These are phyloP conservation scores for Pythium chondricola DNA, from an alignment of 352 stramenopile species.

Conservation along the genomic window DNA sequence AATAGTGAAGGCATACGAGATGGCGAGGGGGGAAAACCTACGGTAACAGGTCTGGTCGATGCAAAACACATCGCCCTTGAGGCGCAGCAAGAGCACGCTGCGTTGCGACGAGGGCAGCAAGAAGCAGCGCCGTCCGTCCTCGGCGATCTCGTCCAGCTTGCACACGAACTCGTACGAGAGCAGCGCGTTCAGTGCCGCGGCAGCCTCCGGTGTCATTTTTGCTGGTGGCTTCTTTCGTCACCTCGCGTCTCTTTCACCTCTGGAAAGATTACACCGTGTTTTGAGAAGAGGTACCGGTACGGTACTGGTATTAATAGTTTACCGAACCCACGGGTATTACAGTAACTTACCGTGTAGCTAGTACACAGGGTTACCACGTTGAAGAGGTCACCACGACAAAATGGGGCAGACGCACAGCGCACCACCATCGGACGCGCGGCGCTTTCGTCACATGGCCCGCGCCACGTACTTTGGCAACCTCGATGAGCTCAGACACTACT, in stretches of 20 bases:
- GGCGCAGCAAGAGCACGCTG: slow-evolving; percentile 64
- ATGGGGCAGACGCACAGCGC: slow-evolving; percentile 63
- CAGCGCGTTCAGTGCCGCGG: slow-evolving; percentile 23
- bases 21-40: slow-evolving; percentile 16
- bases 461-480: slow-evolving; percentile 50
- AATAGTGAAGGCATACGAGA: neutral
- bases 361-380: too few relatives aligned
- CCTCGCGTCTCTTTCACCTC: neutral
- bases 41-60: slow-evolving; percentile 86
- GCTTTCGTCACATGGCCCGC: slow-evolving; percentile 40
- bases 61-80: slow-evolving; percentile 64
- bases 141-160: slow-evolving; percentile 51
- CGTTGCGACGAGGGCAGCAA: slow-evolving; percentile 54
- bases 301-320: too few relatives aligned
- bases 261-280: neutral
- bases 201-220: slow-evolving; percentile 7
- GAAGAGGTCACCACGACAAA: too few relatives aligned
- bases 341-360: too few relatives aligned
- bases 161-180: slow-evolving; percentile 66
- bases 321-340: too few relatives aligned
- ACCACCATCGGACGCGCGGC: slow-evolving; percentile 36
- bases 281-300: too few relatives aligned
- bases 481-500: slow-evolving; percentile 30
- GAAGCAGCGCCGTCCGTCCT: slow-evolving; percentile 45
- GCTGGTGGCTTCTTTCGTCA: neutral